These are phyloP conservation scores for Porphyrellus cyaneotinctus DNA, from an alignment of 768 basidiomycete genomes.

Conservation along the genomic window DNA sequence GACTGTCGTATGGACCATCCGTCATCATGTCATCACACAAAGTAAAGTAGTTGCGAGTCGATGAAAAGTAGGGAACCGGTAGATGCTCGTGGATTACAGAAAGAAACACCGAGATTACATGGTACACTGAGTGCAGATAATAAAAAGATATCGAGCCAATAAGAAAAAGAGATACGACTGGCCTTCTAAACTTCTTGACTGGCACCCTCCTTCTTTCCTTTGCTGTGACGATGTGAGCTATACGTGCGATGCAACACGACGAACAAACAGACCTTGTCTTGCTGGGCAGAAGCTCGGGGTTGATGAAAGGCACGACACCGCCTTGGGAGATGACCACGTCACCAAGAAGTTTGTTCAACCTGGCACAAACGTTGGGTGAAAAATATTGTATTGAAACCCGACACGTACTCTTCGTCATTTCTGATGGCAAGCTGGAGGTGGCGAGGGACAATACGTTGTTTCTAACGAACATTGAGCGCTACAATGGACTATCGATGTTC, in stretches of 20 bases:
- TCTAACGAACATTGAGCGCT: constrained; percentile 35
- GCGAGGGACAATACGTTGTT: constrained; percentile 92
- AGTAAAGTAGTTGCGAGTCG: too few relatives aligned
- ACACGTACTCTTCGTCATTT: constrained; percentile 76
- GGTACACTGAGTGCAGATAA: constrained; percentile 28
- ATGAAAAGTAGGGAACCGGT: too few relatives aligned
- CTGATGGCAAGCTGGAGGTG: constrained; percentile 91
- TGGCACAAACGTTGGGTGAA: constrained; percentile 17
- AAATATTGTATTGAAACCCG: not conserved
- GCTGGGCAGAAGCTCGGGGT: constrained; percentile 38
- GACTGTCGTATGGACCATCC: too few relatives aligned
- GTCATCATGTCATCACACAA: too few relatives aligned
- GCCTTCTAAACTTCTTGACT: constrained; percentile 30
- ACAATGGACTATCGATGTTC: not conserved
- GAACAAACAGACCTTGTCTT: constrained; percentile 25
- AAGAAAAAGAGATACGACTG: constrained; percentile 8
- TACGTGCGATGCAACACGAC: not conserved
- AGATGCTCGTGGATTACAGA: constrained; percentile 16
- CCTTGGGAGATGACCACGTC: constrained; percentile 88
- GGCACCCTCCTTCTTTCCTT: constrained; percentile 33
- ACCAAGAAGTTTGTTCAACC: constrained; percentile 77
- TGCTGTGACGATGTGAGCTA: constrained; percentile 21
- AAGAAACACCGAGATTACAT: constrained; percentile 20
- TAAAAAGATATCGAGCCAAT: constrained; percentile 27
- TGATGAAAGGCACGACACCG: constrained; percentile 74